These are phyloP conservation scores for Quercus suber DNA, from an alignment of 306 rosid species.

Conservation along the genomic window DNA sequence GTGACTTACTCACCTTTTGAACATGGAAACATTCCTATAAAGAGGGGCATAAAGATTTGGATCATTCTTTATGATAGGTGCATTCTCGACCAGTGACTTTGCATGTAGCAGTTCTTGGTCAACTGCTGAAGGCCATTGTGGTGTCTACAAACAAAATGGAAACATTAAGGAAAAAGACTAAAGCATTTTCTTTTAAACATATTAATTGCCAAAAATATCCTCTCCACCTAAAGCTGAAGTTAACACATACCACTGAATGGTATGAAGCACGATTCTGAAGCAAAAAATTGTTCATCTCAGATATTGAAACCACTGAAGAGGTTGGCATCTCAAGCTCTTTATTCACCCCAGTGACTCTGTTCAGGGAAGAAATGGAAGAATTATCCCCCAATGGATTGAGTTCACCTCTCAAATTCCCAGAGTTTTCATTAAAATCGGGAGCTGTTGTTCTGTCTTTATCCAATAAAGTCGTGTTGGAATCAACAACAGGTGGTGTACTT, in stretches of 20 bases:
- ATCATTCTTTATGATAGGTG: constrained; percentile 49
- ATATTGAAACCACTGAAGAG: constrained; percentile 43
- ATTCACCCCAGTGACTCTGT: constrained; percentile 27
- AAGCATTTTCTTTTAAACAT: not conserved
- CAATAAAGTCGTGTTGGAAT: constrained; percentile 21
- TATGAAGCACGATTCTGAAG: constrained; percentile 44
- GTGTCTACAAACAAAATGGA: constrained; percentile 49
- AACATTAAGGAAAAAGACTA: constrained; percentile 20
- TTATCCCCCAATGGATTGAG: constrained; percentile 5
- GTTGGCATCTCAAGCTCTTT: constrained; percentile 28
- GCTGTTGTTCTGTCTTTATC: constrained; percentile 21
- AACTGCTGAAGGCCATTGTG: constrained; percentile 58
- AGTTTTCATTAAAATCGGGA: constrained; percentile 25
- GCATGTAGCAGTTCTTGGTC: constrained; percentile 57
- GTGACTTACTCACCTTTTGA: constrained; percentile 50
- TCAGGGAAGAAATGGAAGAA: constrained; percentile 34
- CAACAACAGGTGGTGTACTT: constrained; percentile 19
- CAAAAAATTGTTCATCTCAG: constrained; percentile 64
- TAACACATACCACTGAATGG: constrained; percentile 49
- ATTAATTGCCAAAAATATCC: not conserved
- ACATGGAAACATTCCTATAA: constrained; percentile 68
- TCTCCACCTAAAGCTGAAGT: not conserved
- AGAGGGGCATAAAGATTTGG: constrained; percentile 61
- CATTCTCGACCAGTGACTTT: constrained; percentile 67
- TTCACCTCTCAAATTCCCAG: constrained; percentile 31